Evolutionary conservation across 2,329 filamentous ascomycete genomes (phyloP).

Genomic region (Pseudogymnoascus sp.): DNA sequence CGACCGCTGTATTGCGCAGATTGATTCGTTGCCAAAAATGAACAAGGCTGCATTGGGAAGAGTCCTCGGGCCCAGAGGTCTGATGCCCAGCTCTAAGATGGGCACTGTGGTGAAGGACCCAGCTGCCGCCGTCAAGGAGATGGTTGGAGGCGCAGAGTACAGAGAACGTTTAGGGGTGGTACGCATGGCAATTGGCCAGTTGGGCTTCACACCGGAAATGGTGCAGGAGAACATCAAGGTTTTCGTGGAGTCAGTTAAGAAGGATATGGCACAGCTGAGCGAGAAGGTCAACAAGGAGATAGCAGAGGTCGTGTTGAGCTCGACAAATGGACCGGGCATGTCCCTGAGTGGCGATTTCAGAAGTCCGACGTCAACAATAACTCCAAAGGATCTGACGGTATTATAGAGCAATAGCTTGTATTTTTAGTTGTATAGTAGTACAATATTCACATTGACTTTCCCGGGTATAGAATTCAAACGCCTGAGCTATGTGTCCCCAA

Average conservation of each 20-base stretch:
- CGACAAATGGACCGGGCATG: constrained; percentile 80
- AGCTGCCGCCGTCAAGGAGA: constrained; percentile 64
- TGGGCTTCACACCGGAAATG: constrained; percentile 82
- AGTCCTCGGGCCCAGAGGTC: constrained; percentile 76
- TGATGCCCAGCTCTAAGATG: constrained; percentile 87
- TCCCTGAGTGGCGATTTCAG: constrained; percentile 75
- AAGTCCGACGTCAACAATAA: constrained; percentile 50
- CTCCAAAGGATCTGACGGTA: constrained; percentile 44
- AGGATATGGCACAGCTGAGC: constrained; percentile 60
- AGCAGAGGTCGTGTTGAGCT: constrained; percentile 71
- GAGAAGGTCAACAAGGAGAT: constrained; percentile 65
- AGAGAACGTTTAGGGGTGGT: constrained; percentile 79
- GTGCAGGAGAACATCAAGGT: constrained; percentile 76
- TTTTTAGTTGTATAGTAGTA: constrained; percentile 22
- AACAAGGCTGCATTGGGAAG: constrained; percentile 74
- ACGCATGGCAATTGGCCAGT: constrained; percentile 81
- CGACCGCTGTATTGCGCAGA: constrained; percentile 82
- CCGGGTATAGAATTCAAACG: constrained; percentile 31
- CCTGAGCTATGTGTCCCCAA: constrained; percentile 38
- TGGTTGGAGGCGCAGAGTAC: constrained; percentile 80
- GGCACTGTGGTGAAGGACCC: constrained; percentile 85
- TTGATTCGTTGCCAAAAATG: constrained; percentile 67
- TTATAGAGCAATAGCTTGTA: constrained; percentile 43
- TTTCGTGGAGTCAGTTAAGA: constrained; percentile 69
- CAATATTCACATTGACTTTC: constrained; percentile 31